A percentile compares a stretch with the other conserved stretches of the same genome.
Conservation (phyloP, 306 rosid species). For the Nissolia schottii region DNA sequence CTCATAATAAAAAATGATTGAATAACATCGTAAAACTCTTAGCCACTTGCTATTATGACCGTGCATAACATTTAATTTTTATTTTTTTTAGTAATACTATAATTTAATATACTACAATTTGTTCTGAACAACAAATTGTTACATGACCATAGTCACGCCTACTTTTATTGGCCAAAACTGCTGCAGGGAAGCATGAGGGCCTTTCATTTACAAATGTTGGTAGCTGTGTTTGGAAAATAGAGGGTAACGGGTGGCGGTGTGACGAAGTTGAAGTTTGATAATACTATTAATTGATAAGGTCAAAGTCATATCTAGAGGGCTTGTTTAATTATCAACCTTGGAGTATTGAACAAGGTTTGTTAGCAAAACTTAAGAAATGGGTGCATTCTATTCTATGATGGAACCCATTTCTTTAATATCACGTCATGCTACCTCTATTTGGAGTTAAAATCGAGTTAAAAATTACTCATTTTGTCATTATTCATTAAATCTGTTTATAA, state of each 20-base stretch:
- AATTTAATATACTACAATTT: neutral
- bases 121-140: neutral
- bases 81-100: neutral
- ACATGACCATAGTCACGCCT: neutral
- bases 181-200: neutral
- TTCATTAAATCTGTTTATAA: too few species aligned
- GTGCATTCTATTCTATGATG: too few species aligned
- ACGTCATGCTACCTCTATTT: too few species aligned
- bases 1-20: too few species aligned
- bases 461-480: too few species aligned
- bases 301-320: constrained; percentile 22
- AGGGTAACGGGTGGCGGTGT: neutral
- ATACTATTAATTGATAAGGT: constrained; percentile 1
- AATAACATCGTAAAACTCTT: too few species aligned
- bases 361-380: neutral
- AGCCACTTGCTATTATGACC: too few species aligned
- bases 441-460: too few species aligned
- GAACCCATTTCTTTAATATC: too few species aligned
- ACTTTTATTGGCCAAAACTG: neutral
- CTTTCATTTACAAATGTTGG: neutral
- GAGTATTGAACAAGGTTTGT: neutral
- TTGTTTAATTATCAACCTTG: neutral
- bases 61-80: too few species aligned
- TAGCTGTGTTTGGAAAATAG: neutral
- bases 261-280: neutral